Base-by-base conservation (phyloP, 257 asterid genomes). In the Nicotiana paniculata region DNA sequence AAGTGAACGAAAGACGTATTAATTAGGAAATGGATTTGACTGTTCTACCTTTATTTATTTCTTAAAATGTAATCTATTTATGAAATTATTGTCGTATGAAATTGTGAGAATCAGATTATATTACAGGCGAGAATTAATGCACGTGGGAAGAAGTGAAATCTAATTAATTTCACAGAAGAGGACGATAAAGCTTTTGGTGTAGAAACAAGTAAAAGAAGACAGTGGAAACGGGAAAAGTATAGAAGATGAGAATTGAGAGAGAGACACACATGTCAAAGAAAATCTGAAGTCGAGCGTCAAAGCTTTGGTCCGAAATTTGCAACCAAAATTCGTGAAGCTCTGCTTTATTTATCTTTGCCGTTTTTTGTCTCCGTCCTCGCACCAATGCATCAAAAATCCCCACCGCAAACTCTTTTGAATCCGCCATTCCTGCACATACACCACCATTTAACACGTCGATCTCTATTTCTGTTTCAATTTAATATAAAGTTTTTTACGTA, bases 261-360 rank as follows among this genome's bases (percentile, higher is more conserved):
- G 10, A 21, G 24, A 33, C 0, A 7, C 1, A 93, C 98, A 95
- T 95, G 90, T 95, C 98, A 57, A 95, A 95, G 95, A 95, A 95
- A 84, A 95, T 95, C 86, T 93, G 97, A 35, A 95, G 96, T 63
- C 98, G 97, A 51, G 96, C 95, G 84, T 95, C 97, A 79, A 95
- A 93, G 77, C 97, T 95, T 80, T 89, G 89, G 86, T 93, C 95
- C 35, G 98, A 95, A 82, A 95, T 89, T 85, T 92, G 96, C 53
- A 88, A 85, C 98, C 98, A 95, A 82, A 91, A 92, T 6, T 95
- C 97, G 79, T 88, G 93, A 81, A 95, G 88, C 90, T 92, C 97
- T 81, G 90, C 90, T 90, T 92, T 95, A 10, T 88, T 93, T 81
- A 95, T 87, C 82, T 77, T 87, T 48, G 84, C 88, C 17, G 85